Conservation (phyloP, 1,284 basidiomycete species). For the Ustilago cynodontis region DNA sequence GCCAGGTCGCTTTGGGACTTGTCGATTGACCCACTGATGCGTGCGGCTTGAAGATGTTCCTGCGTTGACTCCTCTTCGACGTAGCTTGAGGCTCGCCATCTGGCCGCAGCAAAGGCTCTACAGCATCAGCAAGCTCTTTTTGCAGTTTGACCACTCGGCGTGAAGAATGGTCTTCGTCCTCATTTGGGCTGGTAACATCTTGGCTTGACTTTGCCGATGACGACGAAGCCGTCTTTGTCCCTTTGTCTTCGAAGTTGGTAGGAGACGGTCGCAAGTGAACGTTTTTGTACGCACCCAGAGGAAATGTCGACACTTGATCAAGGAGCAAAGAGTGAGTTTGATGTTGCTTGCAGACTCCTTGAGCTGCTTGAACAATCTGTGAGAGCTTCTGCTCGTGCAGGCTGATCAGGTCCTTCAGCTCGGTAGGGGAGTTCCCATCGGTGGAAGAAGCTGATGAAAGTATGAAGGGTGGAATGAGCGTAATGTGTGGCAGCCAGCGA, state of each 20-base stretch:
- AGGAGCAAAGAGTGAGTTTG: conserved; percentile 10
- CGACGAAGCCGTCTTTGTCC: neutral
- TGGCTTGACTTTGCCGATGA: neutral
- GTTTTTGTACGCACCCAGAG: conserved; percentile 18
- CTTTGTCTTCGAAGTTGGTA: conserved; percentile 26
- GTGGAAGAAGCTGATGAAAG: neutral
- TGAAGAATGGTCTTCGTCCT: neutral
- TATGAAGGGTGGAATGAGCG: conserved; percentile 31
- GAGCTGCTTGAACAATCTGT: neutral
- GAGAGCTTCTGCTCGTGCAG: conserved; percentile 9
- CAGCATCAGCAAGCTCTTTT: neutral
- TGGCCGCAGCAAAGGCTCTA: conserved; percentile 2
- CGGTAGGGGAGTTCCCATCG: neutral
- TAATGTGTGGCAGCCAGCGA: conserved; percentile 37
- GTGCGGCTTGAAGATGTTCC: conserved; percentile 24
- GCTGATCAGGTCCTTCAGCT: neutral
- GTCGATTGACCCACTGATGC: conserved; percentile 28
- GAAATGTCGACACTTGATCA: conserved; percentile 32
- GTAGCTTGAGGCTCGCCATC: neutral
- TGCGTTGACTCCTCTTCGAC: neutral
- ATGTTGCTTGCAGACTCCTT: neutral
- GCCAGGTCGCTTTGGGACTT: conserved; percentile 7
- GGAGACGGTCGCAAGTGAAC: conserved; percentile 30
- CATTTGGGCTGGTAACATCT: neutral
- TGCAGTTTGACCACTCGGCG: conserved; percentile 19